Evolutionary conservation across 2,329 filamentous ascomycete species (phyloP), one percentile per base, ranked within the genome.

Genomic region (Fusarium haematococcum): DNA sequence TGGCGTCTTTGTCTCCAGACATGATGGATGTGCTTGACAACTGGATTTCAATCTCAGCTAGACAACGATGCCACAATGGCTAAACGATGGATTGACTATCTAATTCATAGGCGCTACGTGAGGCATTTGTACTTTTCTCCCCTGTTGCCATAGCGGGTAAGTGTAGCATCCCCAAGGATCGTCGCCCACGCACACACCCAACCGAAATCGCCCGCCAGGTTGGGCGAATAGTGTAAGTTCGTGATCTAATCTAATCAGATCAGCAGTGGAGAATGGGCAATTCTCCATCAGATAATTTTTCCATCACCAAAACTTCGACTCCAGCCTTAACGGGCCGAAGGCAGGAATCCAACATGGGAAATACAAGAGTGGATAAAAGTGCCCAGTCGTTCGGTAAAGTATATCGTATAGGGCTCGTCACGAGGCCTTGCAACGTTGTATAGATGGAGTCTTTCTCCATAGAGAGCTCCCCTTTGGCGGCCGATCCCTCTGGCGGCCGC

Each of bases 1-100:
- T 73, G 61, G 61, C 35, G 25, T 63, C 61, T 35, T 64, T 73
- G 68, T 71, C 70, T 68, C 58, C 41, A 35, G 69, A 64, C 63
- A 70, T 72, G 37, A 39, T 54, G 23, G 6, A 4, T 16, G 4
- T 56, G 32, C 13, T 35, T 32, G 4, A 56, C 50, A 30, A 20
- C 30, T 20, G 18, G 27, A 30, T n/a, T n/a, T n/a, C n/a, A n/a
- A 33, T 33, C 27, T 35, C 18, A 14, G 25, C 8, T 54, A n/a
- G 32, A 35, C 18, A 14, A 37, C 27, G 8, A 57, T 32, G 41
- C 10, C 45, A 50, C 45, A 30, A 50, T 54, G 27, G 18, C 27
- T 54, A 18, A 54, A 54, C n/a, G 11, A 54, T 33, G 27, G 50
- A 54, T 32, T 52, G 10, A n/a, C 18, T 13, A 52, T 52, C 25